These are phyloP conservation scores for Geotrichum carabidarum DNA, from an alignment of 1,139 yeast genomes.

Conservation along the genomic window DNA sequence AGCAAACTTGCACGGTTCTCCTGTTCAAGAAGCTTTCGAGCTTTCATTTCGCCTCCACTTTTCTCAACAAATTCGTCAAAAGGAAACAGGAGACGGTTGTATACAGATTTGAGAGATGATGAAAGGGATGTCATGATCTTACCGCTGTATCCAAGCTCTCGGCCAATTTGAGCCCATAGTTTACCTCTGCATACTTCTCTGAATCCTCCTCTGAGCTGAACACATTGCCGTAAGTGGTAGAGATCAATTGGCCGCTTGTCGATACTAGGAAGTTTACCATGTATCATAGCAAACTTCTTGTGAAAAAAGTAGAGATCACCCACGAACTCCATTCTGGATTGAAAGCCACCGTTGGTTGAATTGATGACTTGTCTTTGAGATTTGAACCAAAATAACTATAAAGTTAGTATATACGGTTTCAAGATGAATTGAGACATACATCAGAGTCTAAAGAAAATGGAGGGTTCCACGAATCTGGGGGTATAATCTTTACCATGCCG, in stretches of 20 bases:
- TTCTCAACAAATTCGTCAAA: slow-evolving; percentile 34
- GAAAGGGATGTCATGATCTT: slow-evolving; percentile 66
- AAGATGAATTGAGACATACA: slow-evolving; percentile 24
- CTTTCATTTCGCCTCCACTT: slow-evolving; percentile 14
- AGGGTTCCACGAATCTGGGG: slow-evolving; percentile 45
- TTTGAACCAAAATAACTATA: slow-evolving; percentile 44
- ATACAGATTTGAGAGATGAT: slow-evolving; percentile 58
- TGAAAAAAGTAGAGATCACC: slow-evolving; percentile 36
- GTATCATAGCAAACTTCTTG: slow-evolving; percentile 31
- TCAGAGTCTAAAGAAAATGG: slow-evolving; percentile 48
- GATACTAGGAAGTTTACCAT: slow-evolving; percentile 36
- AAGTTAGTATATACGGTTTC: slow-evolving; percentile 18
- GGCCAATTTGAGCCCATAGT: slow-evolving; percentile 49
- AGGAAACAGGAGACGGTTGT: slow-evolving; percentile 36
- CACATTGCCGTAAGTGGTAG: slow-evolving; percentile 36
- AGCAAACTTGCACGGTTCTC: background rate
- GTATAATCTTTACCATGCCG: slow-evolving; percentile 73
- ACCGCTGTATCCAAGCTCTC: slow-evolving; percentile 72
- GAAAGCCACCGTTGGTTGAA: slow-evolving; percentile 33
- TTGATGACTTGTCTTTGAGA: slow-evolving; percentile 50
- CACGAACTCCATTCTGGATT: slow-evolving; percentile 31
- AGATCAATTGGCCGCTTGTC: slow-evolving; percentile 40
- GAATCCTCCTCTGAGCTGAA: slow-evolving; percentile 39
- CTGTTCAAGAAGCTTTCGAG: background rate
- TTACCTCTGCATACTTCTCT: slow-evolving; percentile 40